Evolutionary conservation across 2,329 filamentous ascomycete species (phyloP), one percentile per base, ranked within the genome.

Genomic region (Penicillium psychrosexuale): DNA sequence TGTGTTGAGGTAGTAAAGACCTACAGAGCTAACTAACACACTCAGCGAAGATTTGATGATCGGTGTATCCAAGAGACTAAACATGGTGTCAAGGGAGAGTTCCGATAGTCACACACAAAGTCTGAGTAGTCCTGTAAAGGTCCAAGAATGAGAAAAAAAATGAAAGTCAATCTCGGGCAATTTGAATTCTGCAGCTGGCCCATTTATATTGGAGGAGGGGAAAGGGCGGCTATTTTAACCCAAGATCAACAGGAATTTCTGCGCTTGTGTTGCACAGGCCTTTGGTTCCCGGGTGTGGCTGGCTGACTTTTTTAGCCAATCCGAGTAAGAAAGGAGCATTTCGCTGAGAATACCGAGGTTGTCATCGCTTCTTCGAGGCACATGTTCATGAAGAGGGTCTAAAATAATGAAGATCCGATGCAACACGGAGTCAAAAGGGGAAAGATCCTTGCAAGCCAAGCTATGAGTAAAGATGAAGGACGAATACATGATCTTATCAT

Each of bases 311-410:
- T 40, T 40, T 13, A 40, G 38, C 22, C 22, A 24, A 24, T 7
- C 4, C 13, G 13, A 40, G 38, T 11, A 9, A 11, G 22, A 27
- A 24, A 40, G 5, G n/a, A 11, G 13, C 6, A 39, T 11, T 13
- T 7, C 5, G 8, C 5, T 8, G 13, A 1, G 8, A 9, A n/a
- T 5, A 0, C 7, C 22, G 8, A 13, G 2, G 11, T 11, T 11
- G 9, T 9, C 3, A 8, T 15, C 12, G 7, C 5, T 8, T 39
- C 19, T 8, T 39, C 37, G 19, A 24, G 22, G 22, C 17, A 37
- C 4, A 37, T 5, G 17, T 11, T 22, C 5, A 33, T 33, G 4
- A 15, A 1, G 13, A 24, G 13, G 4, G 7, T 2, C 8, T 5
- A 24, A 15, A 13, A 24, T 1, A n/a, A 15, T n/a, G 12, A 40